phyloP scores from a whole-genome alignment of 768 basidiomycete genomes.

The Lactarius psammicola region DNA sequence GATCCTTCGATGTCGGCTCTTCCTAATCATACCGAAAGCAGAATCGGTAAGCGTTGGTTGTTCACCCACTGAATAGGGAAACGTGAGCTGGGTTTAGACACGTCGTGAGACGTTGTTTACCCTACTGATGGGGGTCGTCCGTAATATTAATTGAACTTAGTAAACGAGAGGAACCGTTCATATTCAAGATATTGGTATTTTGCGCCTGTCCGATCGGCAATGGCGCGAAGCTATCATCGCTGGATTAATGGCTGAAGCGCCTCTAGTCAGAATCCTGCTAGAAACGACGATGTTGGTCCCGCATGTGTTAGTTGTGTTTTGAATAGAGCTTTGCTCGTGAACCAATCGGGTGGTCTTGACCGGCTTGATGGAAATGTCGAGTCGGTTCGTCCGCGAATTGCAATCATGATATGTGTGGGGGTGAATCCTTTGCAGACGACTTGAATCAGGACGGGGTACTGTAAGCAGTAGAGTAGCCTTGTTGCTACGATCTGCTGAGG shows the following conservation, averaged over 20 bases:
- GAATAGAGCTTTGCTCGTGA: constrained; percentile 70
- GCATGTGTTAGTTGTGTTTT: constrained; percentile 61
- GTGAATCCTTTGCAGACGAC: too few species aligned
- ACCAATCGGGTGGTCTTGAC: constrained; percentile 58
- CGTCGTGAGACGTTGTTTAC: constrained; percentile 84
- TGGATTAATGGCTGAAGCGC: constrained; percentile 84
- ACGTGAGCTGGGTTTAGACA: constrained; percentile 82
- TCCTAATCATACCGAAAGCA: constrained; percentile 80
- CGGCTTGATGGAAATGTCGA: constrained; percentile 43
- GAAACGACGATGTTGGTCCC: constrained; percentile 70
- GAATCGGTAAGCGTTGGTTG: constrained; percentile 78
- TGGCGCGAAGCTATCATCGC: constrained; percentile 78
- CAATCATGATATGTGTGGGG: too few species aligned
- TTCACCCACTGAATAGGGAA: constrained; percentile 81
- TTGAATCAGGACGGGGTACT: too few species aligned
- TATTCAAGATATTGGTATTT: constrained; percentile 84
- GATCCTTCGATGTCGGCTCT: constrained; percentile 81
- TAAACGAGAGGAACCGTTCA: constrained; percentile 81
- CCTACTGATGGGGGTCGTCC: constrained; percentile 75
- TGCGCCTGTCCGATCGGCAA: constrained; percentile 75
- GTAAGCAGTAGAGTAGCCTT: too few species aligned
- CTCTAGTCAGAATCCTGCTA: constrained; percentile 81
- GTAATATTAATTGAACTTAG: constrained; percentile 78
- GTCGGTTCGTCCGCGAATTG: too few species aligned
- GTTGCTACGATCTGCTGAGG: too few species aligned